These are phyloP conservation scores for Gymnopilus junonius DNA, from an alignment of 768 basidiomycete genomes.

Conservation along the genomic window DNA sequence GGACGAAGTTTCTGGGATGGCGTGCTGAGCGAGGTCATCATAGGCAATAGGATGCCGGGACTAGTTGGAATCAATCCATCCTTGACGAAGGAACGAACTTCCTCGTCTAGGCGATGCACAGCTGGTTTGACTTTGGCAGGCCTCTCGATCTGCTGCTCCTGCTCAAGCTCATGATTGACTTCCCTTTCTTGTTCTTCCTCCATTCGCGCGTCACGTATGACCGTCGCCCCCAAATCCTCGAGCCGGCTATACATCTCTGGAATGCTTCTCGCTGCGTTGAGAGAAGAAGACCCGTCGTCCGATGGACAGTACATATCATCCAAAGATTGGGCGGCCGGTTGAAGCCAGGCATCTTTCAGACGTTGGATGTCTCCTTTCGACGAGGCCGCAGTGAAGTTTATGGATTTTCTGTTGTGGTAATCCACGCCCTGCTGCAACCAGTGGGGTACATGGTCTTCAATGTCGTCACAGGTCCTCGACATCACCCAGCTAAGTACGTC, in stretches of 20 bases:
- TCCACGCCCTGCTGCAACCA: constrained; percentile 47
- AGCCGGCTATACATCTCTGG: constrained; percentile 27
- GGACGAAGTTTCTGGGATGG: constrained; percentile 8
- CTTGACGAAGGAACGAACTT: constrained; percentile 31
- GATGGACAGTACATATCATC: constrained; percentile 36
- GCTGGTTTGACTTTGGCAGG: constrained; percentile 33
- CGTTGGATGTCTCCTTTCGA: constrained; percentile 1
- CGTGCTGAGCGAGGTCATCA: constrained; percentile 21
- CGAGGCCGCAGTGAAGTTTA: constrained; percentile 12
- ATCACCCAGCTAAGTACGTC: constrained; percentile 51
- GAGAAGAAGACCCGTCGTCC: not conserved
- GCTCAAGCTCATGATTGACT: constrained; percentile 45
- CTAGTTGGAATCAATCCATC: constrained; percentile 27
- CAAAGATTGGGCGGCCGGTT: constrained; percentile 41
- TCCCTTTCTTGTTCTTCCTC: constrained; percentile 59
- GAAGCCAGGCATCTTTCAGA: constrained; percentile 37
- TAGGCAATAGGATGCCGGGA: constrained; percentile 23
- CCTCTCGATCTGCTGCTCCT: constrained; percentile 42
- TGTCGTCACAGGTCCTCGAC: constrained; percentile 45
- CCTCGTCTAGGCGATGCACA: constrained; percentile 27
- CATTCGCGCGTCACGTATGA: constrained; percentile 25
- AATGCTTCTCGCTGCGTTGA: constrained; percentile 3
- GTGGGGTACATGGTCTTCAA: constrained; percentile 41
- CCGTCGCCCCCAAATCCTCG: constrained; percentile 28
- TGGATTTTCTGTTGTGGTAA: constrained; percentile 30